Percentiles rank a stretch among this genome's conserved stretches.
phyloP scores from a whole-genome alignment of 352 stramenopile genomes.

The Achlya hypogyna region DNA sequence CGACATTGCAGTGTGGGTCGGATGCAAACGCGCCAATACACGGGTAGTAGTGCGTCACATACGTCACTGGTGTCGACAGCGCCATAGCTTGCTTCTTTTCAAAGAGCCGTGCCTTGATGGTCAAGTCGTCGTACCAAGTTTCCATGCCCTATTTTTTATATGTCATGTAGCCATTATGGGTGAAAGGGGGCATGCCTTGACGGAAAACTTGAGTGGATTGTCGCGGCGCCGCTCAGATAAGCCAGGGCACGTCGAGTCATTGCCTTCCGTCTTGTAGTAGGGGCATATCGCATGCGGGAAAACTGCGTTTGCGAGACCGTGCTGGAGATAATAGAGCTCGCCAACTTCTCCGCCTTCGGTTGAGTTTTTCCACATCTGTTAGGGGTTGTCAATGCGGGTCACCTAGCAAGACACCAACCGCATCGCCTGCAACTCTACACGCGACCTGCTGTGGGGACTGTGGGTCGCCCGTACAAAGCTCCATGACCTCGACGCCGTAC shows the following conservation, averaged over 20 bases:
- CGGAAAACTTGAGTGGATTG: slow-evolving; percentile 60
- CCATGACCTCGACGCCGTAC: slow-evolving; percentile 59
- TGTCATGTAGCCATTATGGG: neutral
- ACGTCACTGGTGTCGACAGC: slow-evolving; percentile 58
- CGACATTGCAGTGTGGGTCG: slow-evolving; percentile 49
- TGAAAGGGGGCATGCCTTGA: slow-evolving; percentile 28
- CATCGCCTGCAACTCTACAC: slow-evolving; percentile 57
- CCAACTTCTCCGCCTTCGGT: slow-evolving; percentile 67
- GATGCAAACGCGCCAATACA: slow-evolving; percentile 52
- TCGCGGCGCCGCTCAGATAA: slow-evolving; percentile 16
- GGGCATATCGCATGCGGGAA: slow-evolving; percentile 63
- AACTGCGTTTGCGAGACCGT: slow-evolving; percentile 60
- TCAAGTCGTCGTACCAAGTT: slow-evolving; percentile 77
- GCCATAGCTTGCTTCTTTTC: slow-evolving; percentile 69
- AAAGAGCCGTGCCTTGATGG: slow-evolving; percentile 58
- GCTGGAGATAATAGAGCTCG: slow-evolving; percentile 66
- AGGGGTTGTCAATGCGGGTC: neutral
- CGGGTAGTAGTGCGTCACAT: slow-evolving; percentile 75
- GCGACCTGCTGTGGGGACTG: slow-evolving; percentile 58
- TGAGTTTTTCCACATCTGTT: slow-evolving; percentile 68
- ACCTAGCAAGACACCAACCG: slow-evolving; percentile 22
- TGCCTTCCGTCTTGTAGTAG: slow-evolving; percentile 48
- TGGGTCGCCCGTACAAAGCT: slow-evolving; percentile 52
- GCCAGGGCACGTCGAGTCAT: slow-evolving; percentile 59
- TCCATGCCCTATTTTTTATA: slow-evolving; percentile 41